phyloP scores from a whole-genome alignment of 805 yeast genomes.

The Pachysolen tannophilus region DNA sequence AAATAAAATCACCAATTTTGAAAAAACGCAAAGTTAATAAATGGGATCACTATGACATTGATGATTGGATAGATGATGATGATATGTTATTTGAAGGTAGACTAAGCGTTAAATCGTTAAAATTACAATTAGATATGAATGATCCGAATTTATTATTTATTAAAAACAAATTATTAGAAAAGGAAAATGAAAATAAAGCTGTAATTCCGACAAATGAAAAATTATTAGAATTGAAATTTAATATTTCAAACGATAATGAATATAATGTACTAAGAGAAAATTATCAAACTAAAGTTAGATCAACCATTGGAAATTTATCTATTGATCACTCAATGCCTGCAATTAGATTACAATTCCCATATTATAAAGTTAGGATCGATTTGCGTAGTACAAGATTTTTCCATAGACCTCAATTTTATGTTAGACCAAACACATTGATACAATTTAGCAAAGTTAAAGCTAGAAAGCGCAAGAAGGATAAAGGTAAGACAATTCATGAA shows the following conservation, averaged over 20 bases:
- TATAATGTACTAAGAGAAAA: conserved; percentile 79
- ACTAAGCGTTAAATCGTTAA: conserved; percentile 24
- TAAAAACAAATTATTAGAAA: conserved; percentile 24
- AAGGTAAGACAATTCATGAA: conserved; percentile 73
- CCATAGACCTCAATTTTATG: conserved; percentile 71
- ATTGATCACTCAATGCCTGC: conserved; percentile 94
- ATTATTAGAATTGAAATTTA: conserved; percentile 52
- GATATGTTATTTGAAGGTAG: conserved; percentile 71
- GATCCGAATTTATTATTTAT: conserved; percentile 75
- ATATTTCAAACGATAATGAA: conserved; percentile 81
- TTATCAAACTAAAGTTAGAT: conserved; percentile 85
- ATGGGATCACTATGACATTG: conserved; percentile 28
- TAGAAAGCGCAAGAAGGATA: conserved; percentile 84
- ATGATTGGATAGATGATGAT: conserved; percentile 50
- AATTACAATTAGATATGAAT: conserved; percentile 67
- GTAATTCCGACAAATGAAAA: conserved; percentile 47
- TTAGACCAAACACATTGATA: conserved; percentile 72
- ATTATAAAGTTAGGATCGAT: conserved; percentile 69
- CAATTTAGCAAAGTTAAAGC: conserved; percentile 66
- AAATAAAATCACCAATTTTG: conserved; percentile 1
- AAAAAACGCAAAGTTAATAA: conserved; percentile 21
- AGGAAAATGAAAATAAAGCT: conserved; percentile 19
- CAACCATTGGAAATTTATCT: conserved; percentile 82
- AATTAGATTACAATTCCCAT: conserved; percentile 78
- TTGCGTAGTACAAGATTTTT: conserved; percentile 64